These are phyloP conservation scores for Phaffomyces thermotolerans DNA, from an alignment of 805 yeast species.

Conservation along the genomic window DNA sequence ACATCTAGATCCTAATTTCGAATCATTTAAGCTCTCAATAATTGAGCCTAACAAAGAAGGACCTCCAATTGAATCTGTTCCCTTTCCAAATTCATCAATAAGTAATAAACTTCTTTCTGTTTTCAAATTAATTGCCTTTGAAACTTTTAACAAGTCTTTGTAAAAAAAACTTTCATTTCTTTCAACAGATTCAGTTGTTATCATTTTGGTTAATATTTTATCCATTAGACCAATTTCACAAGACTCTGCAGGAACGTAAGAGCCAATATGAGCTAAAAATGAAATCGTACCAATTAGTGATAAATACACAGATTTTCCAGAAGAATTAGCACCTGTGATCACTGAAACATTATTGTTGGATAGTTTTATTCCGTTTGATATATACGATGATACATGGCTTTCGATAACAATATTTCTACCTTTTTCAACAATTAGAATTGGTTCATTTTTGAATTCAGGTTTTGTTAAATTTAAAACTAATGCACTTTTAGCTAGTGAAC, in stretches of 20 bases:
- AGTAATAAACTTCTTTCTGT: constrained; percentile 37
- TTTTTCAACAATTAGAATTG: constrained; percentile 25
- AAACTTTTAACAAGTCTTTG: constrained; percentile 40
- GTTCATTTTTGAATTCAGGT: constrained; percentile 27
- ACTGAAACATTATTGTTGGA: constrained; percentile 25
- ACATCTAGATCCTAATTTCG: constrained; percentile 18
- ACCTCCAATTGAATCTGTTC: constrained; percentile 41
- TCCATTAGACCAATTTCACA: constrained; percentile 43
- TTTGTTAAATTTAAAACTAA: constrained; percentile 21
- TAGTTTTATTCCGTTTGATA: constrained; percentile 35
- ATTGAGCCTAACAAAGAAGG: constrained; percentile 37
- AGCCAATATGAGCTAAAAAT: constrained; percentile 46
- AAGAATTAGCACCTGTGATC: constrained; percentile 43
- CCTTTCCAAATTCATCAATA: constrained; percentile 50
- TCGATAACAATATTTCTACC: constrained; percentile 46
- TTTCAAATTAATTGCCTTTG: constrained; percentile 32
- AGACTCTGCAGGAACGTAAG: constrained; percentile 42
- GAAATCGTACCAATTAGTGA: constrained; percentile 42
- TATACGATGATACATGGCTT: constrained; percentile 29
- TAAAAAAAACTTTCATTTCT: constrained; percentile 42
- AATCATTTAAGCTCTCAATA: constrained; percentile 20
- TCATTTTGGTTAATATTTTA: constrained; percentile 39
- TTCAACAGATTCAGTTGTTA: constrained; percentile 32
- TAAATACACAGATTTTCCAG: constrained; percentile 47
- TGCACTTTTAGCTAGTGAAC: constrained; percentile 29